Evolutionary conservation across 805 yeast species (phyloP), one percentile per base, ranked within the genome.

Genomic region (Saccharomyces jurei): DNA sequence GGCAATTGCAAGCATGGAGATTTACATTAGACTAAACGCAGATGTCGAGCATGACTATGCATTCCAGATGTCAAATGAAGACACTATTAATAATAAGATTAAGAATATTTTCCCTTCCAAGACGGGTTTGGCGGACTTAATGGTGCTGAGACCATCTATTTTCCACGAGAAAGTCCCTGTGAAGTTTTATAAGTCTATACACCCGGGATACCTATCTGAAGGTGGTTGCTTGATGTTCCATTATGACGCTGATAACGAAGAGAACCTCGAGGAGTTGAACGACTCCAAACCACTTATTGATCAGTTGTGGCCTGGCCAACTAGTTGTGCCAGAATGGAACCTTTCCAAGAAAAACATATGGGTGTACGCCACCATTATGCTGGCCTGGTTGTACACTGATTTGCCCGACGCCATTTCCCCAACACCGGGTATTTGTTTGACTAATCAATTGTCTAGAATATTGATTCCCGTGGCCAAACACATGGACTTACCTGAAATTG

Each of bases 41-140:
- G 96, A 91, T 65, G 70, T 74, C 50, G 97, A 89, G 64, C 86
- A 86, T 69, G 99, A 92, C 69, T 91, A 89, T 71, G 88, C 96
- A 63, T 89, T 92, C 74, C 84, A 81, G 60, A 81, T 90, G n/a
- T 76, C 78, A 26, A 71, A 81, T 21, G 75, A 76, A 29, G 80
- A 82, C 53, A 80, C 82, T 6, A 83, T 91, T 60, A 71, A 75
- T 22, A 81, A 80, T 30, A 77, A 91, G 59, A 65, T 77, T 58
- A 73, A 77, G 52, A 81, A 61, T 31, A 58, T 90, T 50, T 89
- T 91, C 48, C 54, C 54, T 2, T 26, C 29, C 13, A 32, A 22
- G 25, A 54, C 53, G 22, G 65, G 69, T 22, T 53, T 66, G 51
- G 51, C 90, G 57, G 92, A 94, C 28, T 55, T 61, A 14, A 78